These are phyloP conservation scores for Albifimbria verrucaria DNA, from an alignment of 2,329 filamentous ascomycete species.

Conservation along the genomic window DNA sequence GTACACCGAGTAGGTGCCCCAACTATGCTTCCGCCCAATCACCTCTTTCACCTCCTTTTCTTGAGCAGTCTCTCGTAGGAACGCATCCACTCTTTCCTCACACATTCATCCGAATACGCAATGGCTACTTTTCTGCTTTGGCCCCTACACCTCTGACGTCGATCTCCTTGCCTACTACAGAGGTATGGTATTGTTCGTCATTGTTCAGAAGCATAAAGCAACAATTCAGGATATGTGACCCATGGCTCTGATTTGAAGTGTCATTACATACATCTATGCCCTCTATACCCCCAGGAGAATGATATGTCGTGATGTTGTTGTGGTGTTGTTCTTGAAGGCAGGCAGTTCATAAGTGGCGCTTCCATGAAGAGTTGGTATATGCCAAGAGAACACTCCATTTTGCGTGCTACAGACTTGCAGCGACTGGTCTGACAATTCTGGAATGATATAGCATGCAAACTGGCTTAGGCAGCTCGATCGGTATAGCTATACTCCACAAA, in stretches of 20 bases:
- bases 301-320: too few relatives aligned
- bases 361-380: too few relatives aligned
- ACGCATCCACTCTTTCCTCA: conserved; percentile 29
- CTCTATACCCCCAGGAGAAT: conserved; percentile 17
- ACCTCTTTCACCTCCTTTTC: not conserved
- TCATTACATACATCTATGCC: conserved; percentile 25
- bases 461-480: too few relatives aligned
- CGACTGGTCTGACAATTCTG: too few relatives aligned
- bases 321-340: too few relatives aligned
- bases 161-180: conserved; percentile 25
- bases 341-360: too few relatives aligned
- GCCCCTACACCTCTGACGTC: conserved; percentile 19
- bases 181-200: conserved; percentile 23
- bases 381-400: too few relatives aligned
- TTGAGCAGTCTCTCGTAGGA: conserved; percentile 19
- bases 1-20: not conserved
- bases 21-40: not conserved
- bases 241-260: conserved; percentile 27
- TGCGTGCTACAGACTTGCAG: too few relatives aligned
- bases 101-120: conserved; percentile 32
- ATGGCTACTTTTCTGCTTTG: conserved; percentile 17
- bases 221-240: conserved; percentile 32
- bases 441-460: too few relatives aligned
- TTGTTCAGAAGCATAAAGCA: conserved; percentile 30
- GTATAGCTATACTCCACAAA: too few relatives aligned